Evolutionary conservation across 179 eudicot species (phyloP).

Genomic region (Corrigiola litoralis): DNA sequence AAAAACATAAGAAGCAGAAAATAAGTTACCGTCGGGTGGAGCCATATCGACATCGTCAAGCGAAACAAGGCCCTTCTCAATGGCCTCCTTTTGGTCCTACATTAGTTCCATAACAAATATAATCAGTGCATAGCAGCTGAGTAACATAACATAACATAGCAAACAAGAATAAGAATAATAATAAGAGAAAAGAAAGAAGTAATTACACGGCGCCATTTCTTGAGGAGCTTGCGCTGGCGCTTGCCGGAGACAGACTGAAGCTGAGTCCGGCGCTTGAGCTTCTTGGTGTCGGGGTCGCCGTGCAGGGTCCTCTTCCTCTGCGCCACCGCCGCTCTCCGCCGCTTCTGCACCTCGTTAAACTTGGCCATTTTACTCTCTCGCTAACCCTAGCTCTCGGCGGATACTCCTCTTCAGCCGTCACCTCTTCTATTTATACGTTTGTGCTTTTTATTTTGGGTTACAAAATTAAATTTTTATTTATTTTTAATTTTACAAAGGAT

Average conservation of each 20-base stretch:
- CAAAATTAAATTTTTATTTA: no score
- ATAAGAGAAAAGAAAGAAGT: not conserved
- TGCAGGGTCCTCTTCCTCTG: conserved; percentile 50
- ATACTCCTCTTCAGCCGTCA: not conserved
- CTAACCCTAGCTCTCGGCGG: not conserved
- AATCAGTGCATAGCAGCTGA: no score
- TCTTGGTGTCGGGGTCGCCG: conserved; percentile 63
- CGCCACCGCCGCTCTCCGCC: conserved; percentile 53
- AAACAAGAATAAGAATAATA: not conserved
- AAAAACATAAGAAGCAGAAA: not conserved
- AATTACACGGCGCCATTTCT: conserved; percentile 84
- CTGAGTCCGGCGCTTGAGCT: conserved; percentile 53
- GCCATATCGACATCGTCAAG: conserved; percentile 85
- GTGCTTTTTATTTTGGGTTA: not conserved
- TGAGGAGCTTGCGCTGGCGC: conserved; percentile 82
- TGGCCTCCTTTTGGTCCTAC: conserved; percentile 84
- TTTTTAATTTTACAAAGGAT: no score
- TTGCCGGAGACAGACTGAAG: conserved; percentile 74
- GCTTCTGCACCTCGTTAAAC: conserved; percentile 79
- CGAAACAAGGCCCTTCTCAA: conserved; percentile 69
- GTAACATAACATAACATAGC: no score
- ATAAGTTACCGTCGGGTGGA: conserved; percentile 46
- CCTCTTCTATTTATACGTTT: not conserved
- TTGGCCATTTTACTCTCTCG: conserved; percentile 47
- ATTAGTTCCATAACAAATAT: not conserved